Evolutionary conservation across 106 monocot genomes (phyloP), one percentile per base, ranked within the genome.

Genomic region (Dactylorhiza incarnata): DNA sequence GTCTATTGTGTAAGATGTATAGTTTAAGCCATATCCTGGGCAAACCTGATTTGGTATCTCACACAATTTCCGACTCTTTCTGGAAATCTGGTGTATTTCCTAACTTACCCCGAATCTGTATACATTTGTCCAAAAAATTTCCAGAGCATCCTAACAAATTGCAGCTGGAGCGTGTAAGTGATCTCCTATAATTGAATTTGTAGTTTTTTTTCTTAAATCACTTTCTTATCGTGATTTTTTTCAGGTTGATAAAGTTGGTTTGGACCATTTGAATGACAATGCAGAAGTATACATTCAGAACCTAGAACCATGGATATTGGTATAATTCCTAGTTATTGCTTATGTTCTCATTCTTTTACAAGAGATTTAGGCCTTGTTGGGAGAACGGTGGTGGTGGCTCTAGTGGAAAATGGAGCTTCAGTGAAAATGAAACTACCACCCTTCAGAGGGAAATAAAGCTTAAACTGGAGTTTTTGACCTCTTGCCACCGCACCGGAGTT

Each of bases 121-220:
- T 85, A 37, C 76, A 86, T 48, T 23, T 97, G 45, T 91, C 91
- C 29, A 99, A 94, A 72, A 99, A 91, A 74, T 99, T 99, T 73
- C 97, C 97, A 0, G 97, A 94, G 77, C 91, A 94, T 86, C 94
- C 97, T 22, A 91, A 82, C 81, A 91, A 91, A 82, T 83, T 99
- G 74, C 97, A 94, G 80, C 81, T 99, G 15, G 97, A 99, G 46
- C 78, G 88, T 76, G 95, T 99, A 84, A 78, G 81, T 45, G 45
- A 72, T 72, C 48, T 72, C 19, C 11, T 3, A 72, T 66, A 69
- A 46, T 69, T 45, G 69, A 45, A 69, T 69, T 69, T 17, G 16
- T 22, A 7, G 45, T 45, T 19, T 69, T 66, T 37, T 69, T 69
- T 44, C 24, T 69, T 17, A 45, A 69, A 16, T 7, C 15, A 43